These are phyloP conservation scores for Rhynchosporium graminicola DNA, from an alignment of 2,329 filamentous ascomycete species.

Conservation along the genomic window DNA sequence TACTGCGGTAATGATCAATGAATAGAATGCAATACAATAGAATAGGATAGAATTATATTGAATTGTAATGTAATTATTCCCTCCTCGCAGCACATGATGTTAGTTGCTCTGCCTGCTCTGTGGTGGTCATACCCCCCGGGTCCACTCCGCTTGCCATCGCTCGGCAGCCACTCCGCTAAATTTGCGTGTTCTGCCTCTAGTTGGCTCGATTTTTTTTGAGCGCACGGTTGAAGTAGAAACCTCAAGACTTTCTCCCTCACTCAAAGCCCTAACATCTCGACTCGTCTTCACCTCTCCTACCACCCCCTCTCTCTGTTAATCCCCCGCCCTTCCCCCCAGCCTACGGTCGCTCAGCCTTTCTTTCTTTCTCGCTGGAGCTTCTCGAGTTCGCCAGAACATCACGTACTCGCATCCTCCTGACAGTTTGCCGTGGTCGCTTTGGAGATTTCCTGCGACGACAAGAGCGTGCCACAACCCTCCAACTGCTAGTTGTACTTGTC, in stretches of 20 bases:
- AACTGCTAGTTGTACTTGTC: constrained; percentile 25
- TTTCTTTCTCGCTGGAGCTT: constrained; percentile 14
- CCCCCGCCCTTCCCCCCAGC: neutral
- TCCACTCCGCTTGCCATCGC: neutral
- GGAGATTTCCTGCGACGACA: constrained; percentile 20
- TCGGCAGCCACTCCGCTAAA: neutral
- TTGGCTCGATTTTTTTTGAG: too few relatives aligned
- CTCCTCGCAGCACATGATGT: too few relatives aligned
- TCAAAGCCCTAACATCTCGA: neutral
- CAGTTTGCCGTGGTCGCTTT: constrained; percentile 7
- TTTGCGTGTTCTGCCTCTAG: too few relatives aligned
- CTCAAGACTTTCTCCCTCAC: neutral
- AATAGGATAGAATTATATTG: too few relatives aligned
- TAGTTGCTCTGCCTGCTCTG: too few relatives aligned
- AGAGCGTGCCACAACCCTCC: constrained; percentile 30
- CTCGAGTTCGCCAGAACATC: constrained; percentile 19
- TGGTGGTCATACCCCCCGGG: neutral
- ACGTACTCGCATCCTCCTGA: constrained; percentile 7
- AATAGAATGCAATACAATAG: too few relatives aligned
- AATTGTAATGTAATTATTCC: too few relatives aligned
- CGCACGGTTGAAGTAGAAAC: neutral
- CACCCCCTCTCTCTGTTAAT: constrained; percentile 9
- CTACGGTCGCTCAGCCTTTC: constrained; percentile 15
- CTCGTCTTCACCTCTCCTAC: neutral
- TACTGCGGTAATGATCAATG: too few relatives aligned